Conservation (phyloP, 192 early-diverging fungal species). For the Globomyces pollinis-pini region DNA sequence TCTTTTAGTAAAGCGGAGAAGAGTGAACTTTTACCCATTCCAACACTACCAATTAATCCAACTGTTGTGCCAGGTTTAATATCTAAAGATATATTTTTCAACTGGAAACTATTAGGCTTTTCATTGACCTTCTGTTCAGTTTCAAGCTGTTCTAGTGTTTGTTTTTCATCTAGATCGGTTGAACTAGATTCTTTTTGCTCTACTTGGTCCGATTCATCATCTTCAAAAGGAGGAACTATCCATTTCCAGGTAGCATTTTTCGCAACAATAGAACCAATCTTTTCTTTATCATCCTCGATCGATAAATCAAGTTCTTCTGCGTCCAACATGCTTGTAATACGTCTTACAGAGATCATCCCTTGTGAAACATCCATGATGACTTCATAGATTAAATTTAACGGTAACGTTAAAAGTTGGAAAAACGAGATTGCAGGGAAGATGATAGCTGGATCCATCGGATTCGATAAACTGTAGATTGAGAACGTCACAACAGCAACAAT, state of each 20-base stretch:
- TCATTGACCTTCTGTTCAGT: background rate
- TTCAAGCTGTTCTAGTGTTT: too few relatives aligned
- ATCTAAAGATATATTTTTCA: conserved; percentile 54
- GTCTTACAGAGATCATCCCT: background rate
- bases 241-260: conserved; percentile 1
- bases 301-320: background rate
- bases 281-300: background rate
- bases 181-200: too few relatives aligned
- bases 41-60: conserved; percentile 64
- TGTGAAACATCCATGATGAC: background rate
- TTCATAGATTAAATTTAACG: background rate
- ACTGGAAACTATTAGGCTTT: conserved; percentile 28
- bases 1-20: conserved; percentile 70
- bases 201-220: background rate
- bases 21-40: conserved; percentile 71
- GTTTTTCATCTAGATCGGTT: too few relatives aligned
- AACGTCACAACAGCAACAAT: background rate
- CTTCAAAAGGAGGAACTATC: background rate
- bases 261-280: background rate
- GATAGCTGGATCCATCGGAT: background rate
- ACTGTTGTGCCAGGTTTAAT: conserved; percentile 70
- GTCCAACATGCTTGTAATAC: background rate
- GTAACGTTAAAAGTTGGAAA: background rate
- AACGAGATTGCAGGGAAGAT: background rate
- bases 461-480: background rate